Evolutionary conservation across 495 filamentous ascomycete genomes (phyloP).

Genomic region (Usnea hakonensis): DNA sequence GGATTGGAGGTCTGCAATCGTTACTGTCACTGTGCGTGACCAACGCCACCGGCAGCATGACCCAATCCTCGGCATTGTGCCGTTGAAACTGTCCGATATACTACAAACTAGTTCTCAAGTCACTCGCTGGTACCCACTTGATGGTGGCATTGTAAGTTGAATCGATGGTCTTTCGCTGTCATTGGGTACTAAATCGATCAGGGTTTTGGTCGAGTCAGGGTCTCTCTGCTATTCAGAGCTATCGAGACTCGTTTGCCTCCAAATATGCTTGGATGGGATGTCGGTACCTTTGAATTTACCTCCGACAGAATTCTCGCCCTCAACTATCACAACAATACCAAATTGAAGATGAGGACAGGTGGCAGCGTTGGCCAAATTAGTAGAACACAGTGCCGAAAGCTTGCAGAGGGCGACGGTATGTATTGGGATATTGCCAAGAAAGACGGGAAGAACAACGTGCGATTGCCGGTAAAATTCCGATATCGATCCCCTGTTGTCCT

Average conservation of each 20-base stretch:
- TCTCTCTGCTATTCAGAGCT: constrained; percentile 79
- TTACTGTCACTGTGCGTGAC: constrained; percentile 83
- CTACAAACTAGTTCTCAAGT: constrained; percentile 79
- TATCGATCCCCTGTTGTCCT: constrained; percentile 85
- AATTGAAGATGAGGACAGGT: constrained; percentile 72
- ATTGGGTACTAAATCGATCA: constrained; percentile 54
- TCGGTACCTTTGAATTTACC: constrained; percentile 84
- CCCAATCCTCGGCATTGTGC: constrained; percentile 85
- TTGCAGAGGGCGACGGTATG: constrained; percentile 52
- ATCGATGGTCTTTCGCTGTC: constrained; percentile 35
- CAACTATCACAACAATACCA: constrained; percentile 50
- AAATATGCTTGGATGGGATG: constrained; percentile 79
- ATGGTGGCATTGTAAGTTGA: constrained; percentile 48
- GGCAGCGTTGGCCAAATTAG: constrained; percentile 69
- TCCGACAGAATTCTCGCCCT: constrained; percentile 56
- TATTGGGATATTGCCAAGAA: constrained; percentile 60
- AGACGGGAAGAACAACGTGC: constrained; percentile 48
- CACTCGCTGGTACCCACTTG: constrained; percentile 59
- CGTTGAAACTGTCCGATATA: constrained; percentile 77
- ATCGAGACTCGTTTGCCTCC: constrained; percentile 78
- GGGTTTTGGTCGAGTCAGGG: constrained; percentile 82
- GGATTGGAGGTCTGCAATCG: constrained; percentile 81
- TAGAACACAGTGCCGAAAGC: constrained; percentile 46
- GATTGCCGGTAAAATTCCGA: constrained; percentile 78
- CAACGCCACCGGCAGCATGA: constrained; percentile 85